Conservation (phyloP, 371 early-diverging fungal genomes). For the Circinella umbellata region DNA sequence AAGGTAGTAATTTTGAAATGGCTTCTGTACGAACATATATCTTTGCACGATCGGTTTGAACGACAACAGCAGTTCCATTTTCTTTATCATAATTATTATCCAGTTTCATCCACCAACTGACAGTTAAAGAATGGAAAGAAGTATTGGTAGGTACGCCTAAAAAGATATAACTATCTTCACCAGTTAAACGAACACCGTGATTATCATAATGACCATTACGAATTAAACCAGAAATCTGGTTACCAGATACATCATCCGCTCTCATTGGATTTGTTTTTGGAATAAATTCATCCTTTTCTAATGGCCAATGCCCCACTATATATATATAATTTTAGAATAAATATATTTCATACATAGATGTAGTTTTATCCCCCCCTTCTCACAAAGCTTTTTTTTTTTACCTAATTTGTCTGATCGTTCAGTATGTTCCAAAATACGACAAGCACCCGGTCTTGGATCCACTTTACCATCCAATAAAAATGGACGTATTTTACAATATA, state of each 20-base stretch:
- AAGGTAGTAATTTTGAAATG: background rate
- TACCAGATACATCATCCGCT: slow-evolving; percentile 44
- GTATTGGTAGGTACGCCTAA: slow-evolving; percentile 38
- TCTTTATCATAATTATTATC: slow-evolving; percentile 14
- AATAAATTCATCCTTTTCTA: slow-evolving; percentile 15
- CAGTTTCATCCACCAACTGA: slow-evolving; percentile 56
- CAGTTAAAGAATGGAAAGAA: slow-evolving; percentile 30
- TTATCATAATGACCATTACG: slow-evolving; percentile 28
- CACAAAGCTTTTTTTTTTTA: slow-evolving; percentile 21
- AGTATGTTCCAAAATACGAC: slow-evolving; percentile 32
- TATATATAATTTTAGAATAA: background rate
- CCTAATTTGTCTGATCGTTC: slow-evolving; percentile 32
- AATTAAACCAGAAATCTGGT: slow-evolving; percentile 38
- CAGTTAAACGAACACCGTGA: slow-evolving; percentile 32
- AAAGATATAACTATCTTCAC: slow-evolving; percentile 43
- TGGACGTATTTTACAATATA: slow-evolving; percentile 48
- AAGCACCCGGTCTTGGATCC: slow-evolving; percentile 37
- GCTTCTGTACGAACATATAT: slow-evolving; percentile 37
- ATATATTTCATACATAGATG: too few relatives aligned
- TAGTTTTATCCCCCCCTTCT: too few relatives aligned
- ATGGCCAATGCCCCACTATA: slow-evolving; percentile 46
- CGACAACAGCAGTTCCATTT: slow-evolving; percentile 39
- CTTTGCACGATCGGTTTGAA: slow-evolving; percentile 46
- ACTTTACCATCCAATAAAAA: slow-evolving; percentile 39
- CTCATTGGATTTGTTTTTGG: slow-evolving; percentile 30